phyloP scores from a whole-genome alignment of 129 eudicot genomes.

The Flaveria bidentis region DNA sequence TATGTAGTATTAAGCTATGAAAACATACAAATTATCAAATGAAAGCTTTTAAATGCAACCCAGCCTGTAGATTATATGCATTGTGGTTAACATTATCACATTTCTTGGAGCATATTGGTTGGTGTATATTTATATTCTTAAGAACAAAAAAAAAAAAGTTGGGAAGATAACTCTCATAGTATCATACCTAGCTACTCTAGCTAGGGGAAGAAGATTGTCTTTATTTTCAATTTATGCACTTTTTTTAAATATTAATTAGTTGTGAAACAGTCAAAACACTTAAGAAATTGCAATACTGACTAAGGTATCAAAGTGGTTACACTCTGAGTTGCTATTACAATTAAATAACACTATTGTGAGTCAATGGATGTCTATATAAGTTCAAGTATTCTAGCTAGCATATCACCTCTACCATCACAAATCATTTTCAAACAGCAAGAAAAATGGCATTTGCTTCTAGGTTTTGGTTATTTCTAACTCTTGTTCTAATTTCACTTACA shows the following conservation, averaged over 20 bases:
- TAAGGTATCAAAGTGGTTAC: constrained; percentile 32
- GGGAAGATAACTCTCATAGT: constrained; percentile 17
- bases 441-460: constrained; percentile 41
- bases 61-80: constrained; percentile 25
- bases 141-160: constrained; percentile 19
- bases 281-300: constrained; percentile 23
- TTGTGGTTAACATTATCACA: constrained; percentile 34
- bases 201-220: constrained; percentile 21
- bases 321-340: constrained; percentile 19
- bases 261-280: constrained; percentile 18
- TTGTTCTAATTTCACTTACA: constrained; percentile 32
- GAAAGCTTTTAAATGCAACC: constrained; percentile 17
- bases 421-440: constrained; percentile 18
- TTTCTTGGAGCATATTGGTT: constrained; percentile 36
- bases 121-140: constrained; percentile 4
- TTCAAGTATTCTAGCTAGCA: constrained; percentile 23
- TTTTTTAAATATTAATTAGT: no score
- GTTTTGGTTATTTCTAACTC: constrained; percentile 42
- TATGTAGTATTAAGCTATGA: background rate
- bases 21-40: background rate
- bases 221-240: constrained; percentile 21
- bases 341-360: constrained; percentile 9
- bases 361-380: constrained; percentile 45
- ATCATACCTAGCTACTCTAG: constrained; percentile 25
- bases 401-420: constrained; percentile 28